Conservation (phyloP, 129 eudicot genomes). For the Artemisia annua region DNA sequence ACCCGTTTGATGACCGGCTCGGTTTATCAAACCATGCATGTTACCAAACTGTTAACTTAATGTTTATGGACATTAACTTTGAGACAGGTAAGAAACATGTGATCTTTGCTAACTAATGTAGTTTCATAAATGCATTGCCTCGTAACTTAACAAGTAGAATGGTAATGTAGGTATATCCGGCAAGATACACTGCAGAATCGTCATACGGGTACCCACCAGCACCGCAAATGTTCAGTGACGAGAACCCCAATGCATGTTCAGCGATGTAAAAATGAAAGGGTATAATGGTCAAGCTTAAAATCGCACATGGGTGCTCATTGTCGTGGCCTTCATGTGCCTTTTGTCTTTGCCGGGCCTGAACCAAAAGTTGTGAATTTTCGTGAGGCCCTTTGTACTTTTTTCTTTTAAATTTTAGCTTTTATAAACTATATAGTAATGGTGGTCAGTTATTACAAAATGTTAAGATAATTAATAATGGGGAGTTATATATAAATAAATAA, state of each 20-base stretch:
- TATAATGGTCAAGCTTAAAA: background rate
- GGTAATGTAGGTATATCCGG: constrained; percentile 24
- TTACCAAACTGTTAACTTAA: too few relatives aligned
- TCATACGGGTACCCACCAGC: constrained; percentile 68
- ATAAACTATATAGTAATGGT: constrained; percentile 12
- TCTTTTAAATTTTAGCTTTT: constrained; percentile 19
- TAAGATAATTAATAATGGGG: constrained; percentile 24
- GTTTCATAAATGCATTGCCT: too few relatives aligned
- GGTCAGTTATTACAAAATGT: constrained; percentile 6
- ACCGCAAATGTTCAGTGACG: constrained; percentile 91
- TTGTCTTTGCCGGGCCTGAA: constrained; percentile 18
- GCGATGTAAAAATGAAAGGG: constrained; percentile 55
- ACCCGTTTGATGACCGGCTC: too few relatives aligned
- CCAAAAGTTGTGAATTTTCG: constrained; percentile 33
- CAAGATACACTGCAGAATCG: constrained; percentile 50
- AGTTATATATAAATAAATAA: constrained; percentile 22
- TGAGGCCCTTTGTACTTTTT: constrained; percentile 37
- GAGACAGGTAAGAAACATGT: too few relatives aligned
- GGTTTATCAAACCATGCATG: background rate
- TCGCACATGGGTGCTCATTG: constrained; percentile 42
- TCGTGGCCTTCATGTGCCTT: constrained; percentile 41
- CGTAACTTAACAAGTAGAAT: too few relatives aligned
- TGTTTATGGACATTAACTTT: too few relatives aligned
- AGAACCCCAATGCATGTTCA: constrained; percentile 94
- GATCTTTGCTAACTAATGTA: too few relatives aligned